These are phyloP conservation scores for Yamadazyma atlantica DNA, from an alignment of 1,139 yeast species.

Conservation along the genomic window DNA sequence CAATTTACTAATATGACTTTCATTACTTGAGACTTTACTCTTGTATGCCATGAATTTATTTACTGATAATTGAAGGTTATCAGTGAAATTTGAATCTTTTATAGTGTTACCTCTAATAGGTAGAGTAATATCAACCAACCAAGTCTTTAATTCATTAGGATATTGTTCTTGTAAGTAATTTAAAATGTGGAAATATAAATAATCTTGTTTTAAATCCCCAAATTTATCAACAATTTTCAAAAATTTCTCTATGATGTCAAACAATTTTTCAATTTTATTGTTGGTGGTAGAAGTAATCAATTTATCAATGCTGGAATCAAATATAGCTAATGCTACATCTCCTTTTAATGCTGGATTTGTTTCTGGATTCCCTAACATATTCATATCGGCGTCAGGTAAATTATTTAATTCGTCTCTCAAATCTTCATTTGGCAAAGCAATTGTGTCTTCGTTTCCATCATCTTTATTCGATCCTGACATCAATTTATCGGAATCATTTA, in stretches of 20 bases:
- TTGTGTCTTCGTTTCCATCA: slow-evolving; percentile 36
- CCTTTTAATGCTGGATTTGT: slow-evolving; percentile 90
- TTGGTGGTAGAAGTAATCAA: slow-evolving; percentile 31
- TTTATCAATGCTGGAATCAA: slow-evolving; percentile 66
- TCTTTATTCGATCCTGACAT: slow-evolving; percentile 14
- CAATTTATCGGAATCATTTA: slow-evolving; percentile 24
- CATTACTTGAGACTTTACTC: slow-evolving; percentile 27
- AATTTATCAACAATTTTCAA: slow-evolving; percentile 64
- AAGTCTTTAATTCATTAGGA: slow-evolving; percentile 39
- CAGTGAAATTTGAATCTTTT: slow-evolving; percentile 48
- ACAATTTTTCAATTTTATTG: slow-evolving; percentile 35
- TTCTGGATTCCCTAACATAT: slow-evolving; percentile 80
- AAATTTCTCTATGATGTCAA: slow-evolving; percentile 46
- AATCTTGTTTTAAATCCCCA: slow-evolving; percentile 64
- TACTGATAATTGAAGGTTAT: slow-evolving; percentile 64
- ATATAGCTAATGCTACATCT: slow-evolving; percentile 80
- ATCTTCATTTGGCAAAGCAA: slow-evolving; percentile 55
- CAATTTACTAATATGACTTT: slow-evolving; percentile 32
- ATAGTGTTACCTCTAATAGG: slow-evolving; percentile 58
- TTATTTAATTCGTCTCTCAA: slow-evolving; percentile 63
- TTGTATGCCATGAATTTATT: slow-evolving; percentile 68
- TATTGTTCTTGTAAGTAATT: slow-evolving; percentile 44
- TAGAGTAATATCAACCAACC: slow-evolving; percentile 59
- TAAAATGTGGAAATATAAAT: slow-evolving; percentile 65
- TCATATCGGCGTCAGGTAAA: slow-evolving; percentile 86